Evolutionary conservation across 2,329 filamentous ascomycete genomes (phyloP).

Genomic region (Penicillium sp.): DNA sequence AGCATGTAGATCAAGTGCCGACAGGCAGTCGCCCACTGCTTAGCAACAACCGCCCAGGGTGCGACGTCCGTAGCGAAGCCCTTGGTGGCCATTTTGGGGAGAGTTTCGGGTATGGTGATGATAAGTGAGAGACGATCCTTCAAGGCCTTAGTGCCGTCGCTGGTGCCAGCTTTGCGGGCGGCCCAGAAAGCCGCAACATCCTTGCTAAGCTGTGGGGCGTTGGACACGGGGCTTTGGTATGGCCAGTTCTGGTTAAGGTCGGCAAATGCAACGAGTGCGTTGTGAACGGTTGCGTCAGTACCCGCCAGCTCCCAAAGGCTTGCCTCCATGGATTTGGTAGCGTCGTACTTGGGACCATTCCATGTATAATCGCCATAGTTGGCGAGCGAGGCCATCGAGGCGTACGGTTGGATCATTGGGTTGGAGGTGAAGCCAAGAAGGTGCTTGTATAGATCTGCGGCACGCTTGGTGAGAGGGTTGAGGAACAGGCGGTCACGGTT

Average conservation of each 20-base stretch:
- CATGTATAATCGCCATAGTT: neutral
- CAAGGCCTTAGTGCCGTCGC: neutral
- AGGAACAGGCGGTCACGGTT: conserved; percentile 22
- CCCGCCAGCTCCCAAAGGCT: neutral
- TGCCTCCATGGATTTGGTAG: neutral
- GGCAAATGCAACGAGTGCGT: neutral
- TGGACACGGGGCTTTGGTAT: neutral
- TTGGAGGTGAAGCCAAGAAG: conserved; percentile 24
- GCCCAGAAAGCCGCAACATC: neutral
- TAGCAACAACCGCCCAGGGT: neutral
- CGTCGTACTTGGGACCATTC: neutral
- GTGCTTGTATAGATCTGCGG: conserved; percentile 18
- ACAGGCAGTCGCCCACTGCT: neutral
- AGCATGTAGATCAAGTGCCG: neutral
- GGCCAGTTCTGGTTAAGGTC: conserved; percentile 2
- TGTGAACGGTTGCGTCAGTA: neutral
- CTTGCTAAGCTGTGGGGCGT: neutral
- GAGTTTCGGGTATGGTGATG: neutral
- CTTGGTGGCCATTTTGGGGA: neutral
- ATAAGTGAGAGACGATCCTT: neutral
- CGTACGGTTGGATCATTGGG: conserved; percentile 18
- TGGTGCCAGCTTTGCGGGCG: neutral
- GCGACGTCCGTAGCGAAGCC: neutral
- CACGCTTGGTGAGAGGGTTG: conserved; percentile 23
- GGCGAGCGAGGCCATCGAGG: neutral